Evolutionary conservation across 495 filamentous ascomycete genomes (phyloP).

Genomic region (Neurospora sp.): DNA sequence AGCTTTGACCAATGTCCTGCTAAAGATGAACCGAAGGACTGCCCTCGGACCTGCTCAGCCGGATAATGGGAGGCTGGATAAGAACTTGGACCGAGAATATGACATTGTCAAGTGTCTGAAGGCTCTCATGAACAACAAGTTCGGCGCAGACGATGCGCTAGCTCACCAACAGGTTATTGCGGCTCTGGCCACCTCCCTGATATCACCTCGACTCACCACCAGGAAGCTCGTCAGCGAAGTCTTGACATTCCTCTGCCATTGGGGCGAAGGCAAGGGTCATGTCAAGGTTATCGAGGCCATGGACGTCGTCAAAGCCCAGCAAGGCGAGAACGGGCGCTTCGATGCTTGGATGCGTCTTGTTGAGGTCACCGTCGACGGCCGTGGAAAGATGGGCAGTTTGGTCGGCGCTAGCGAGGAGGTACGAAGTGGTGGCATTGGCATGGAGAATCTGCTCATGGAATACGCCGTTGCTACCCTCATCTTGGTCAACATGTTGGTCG

Average conservation of each 20-base stretch:
- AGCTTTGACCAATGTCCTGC: constrained; percentile 84
- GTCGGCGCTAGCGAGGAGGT: constrained; percentile 96
- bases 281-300: constrained; percentile 86
- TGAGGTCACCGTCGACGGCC: constrained; percentile 92
- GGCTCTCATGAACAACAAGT: constrained; percentile 97
- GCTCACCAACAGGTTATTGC: constrained; percentile 81
- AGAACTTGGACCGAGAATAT: constrained; percentile 89
- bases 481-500: constrained; percentile 92
- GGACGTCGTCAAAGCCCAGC: constrained; percentile 80
- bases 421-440: constrained; percentile 91
- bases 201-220: constrained; percentile 82
- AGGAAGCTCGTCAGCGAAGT: constrained; percentile 95
- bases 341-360: constrained; percentile 99
- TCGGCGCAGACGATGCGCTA: constrained; percentile 95
- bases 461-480: constrained; percentile 94
- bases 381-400: constrained; percentile 96
- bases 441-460: constrained; percentile 99
- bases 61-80: constrained; percentile 59
- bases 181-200: constrained; percentile 76
- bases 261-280: constrained; percentile 87
- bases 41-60: constrained; percentile 58
- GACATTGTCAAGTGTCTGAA: constrained; percentile 97
- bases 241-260: constrained; percentile 93
- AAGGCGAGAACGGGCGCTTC: constrained; percentile 90
- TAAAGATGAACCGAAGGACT: constrained; percentile 84